Percentiles rank a stretch among this genome's conserved stretches.
These are phyloP conservation scores for Trichoderma citrinoviride DNA, from an alignment of 2,329 filamentous ascomycete species.

Conservation along the genomic window DNA sequence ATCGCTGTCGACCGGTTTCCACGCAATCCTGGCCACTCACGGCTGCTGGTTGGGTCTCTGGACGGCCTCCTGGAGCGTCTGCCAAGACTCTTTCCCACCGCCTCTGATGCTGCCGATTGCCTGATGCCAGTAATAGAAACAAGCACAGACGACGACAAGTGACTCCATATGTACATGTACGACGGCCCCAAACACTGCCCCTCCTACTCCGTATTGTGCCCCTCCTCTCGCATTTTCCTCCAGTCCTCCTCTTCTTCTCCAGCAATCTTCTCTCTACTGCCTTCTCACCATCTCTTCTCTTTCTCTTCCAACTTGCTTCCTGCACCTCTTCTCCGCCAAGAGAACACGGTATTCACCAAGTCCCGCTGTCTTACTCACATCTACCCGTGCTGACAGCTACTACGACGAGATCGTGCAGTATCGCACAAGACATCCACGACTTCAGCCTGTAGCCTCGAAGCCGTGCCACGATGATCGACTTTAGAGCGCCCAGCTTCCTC, in stretches of 20 bases:
- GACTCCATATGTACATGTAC: too few species aligned
- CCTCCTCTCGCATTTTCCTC: constrained; percentile 1
- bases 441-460: neutral
- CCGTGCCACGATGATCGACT: constrained; percentile 44
- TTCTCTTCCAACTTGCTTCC: neutral
- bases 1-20: neutral
- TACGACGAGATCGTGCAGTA: neutral
- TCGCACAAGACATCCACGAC: neutral
- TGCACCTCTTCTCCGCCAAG: neutral
- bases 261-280: neutral
- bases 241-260: neutral
- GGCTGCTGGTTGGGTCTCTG: constrained; percentile 7
- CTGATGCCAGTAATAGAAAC: neutral
- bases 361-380: too few species aligned
- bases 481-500: constrained; percentile 50
- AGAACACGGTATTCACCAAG: neutral
- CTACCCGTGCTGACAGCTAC: neutral
- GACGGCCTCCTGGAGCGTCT: neutral
- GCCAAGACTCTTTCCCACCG: constrained; percentile 12
- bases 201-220: constrained; percentile 4
- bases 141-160: too few species aligned
- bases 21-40: constrained; percentile 12
- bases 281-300: neutral
- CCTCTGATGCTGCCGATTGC: constrained; percentile 13
- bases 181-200: neutral